These are phyloP conservation scores for Knoxdaviesia capensis DNA, from an alignment of 2,329 filamentous ascomycete species.

Conservation along the genomic window DNA sequence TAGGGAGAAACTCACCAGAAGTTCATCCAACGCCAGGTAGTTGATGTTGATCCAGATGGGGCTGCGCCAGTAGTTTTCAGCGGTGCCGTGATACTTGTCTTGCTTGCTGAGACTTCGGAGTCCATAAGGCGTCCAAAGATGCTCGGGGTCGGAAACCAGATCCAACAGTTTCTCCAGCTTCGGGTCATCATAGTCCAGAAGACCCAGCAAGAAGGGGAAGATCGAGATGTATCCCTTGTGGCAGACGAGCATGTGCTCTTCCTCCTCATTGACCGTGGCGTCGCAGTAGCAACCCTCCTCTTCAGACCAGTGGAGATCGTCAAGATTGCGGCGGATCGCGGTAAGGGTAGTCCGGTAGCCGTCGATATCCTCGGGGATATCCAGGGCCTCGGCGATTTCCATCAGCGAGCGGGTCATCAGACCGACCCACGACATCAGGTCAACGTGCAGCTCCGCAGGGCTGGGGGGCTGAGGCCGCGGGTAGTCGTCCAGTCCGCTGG, in stretches of 20 bases:
- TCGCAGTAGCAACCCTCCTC: slow-evolving; percentile 75
- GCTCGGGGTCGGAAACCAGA: slow-evolving; percentile 57
- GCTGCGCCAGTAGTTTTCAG: slow-evolving; percentile 92
- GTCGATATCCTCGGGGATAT: slow-evolving; percentile 52
- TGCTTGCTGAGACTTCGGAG: slow-evolving; percentile 73
- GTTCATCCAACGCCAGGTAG: slow-evolving; percentile 62
- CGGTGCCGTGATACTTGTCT: slow-evolving; percentile 68
- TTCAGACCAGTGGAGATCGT: slow-evolving; percentile 84
- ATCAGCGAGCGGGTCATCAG: slow-evolving; percentile 78
- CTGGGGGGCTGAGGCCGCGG: slow-evolving; percentile 85
- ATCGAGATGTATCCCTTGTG: slow-evolving; percentile 93
- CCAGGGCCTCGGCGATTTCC: slow-evolving; percentile 60
- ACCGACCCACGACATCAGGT: slow-evolving; percentile 94
- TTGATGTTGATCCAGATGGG: slow-evolving; percentile 96
- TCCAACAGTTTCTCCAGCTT: slow-evolving; percentile 58
- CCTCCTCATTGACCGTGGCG: slow-evolving; percentile 84
- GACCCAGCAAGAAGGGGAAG: slow-evolving; percentile 75
- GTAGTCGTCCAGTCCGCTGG: slow-evolving; percentile 90
- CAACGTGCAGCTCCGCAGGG: slow-evolving; percentile 85
- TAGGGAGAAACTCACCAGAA: slow-evolving; percentile 40
- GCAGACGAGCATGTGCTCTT: slow-evolving; percentile 76
- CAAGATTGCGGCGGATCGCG: slow-evolving; percentile 68
- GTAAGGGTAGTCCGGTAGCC: slow-evolving; percentile 52
- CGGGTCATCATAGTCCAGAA: slow-evolving; percentile 53
- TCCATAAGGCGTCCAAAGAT: slow-evolving; percentile 83